Conservation (phyloP, 2,329 filamentous ascomycete genomes). For the Epichloe uncinata region DNA sequence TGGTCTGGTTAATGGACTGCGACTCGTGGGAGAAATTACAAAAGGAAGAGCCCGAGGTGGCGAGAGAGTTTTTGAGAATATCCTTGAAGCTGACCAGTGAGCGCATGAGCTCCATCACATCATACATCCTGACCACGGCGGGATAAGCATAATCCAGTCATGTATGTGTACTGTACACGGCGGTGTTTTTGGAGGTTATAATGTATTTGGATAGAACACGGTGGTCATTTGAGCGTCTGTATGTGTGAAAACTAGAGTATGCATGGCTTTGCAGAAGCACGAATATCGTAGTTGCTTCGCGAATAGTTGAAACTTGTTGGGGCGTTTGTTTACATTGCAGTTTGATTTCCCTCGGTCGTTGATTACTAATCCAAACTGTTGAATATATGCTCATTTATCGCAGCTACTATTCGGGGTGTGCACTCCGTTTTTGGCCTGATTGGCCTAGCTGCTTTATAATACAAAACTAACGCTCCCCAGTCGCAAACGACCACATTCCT, state of each 20-base stretch:
- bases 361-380: too few relatives aligned
- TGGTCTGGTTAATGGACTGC: slow-evolving; percentile 68
- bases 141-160: slow-evolving; percentile 17
- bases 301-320: too few relatives aligned
- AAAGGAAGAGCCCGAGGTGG: slow-evolving; percentile 59
- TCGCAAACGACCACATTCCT: too few relatives aligned
- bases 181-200: not conserved
- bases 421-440: too few relatives aligned
- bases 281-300: too few relatives aligned
- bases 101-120: slow-evolving; percentile 63
- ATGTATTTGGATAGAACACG: slow-evolving; percentile 2
- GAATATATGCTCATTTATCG: too few relatives aligned
- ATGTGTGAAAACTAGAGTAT: not conserved
- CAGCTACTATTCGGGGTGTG: too few relatives aligned
- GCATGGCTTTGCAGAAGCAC: not conserved
- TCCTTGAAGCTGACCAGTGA: slow-evolving; percentile 91
- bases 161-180: slow-evolving; percentile 1
- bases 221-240: not conserved
- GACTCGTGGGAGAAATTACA: slow-evolving; percentile 63
- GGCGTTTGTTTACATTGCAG: too few relatives aligned
- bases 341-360: too few relatives aligned
- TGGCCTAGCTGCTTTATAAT: too few relatives aligned
- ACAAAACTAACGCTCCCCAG: too few relatives aligned
- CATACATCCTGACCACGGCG: slow-evolving; percentile 37
- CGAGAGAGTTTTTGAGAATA: slow-evolving; percentile 70